Base-by-base conservation (phyloP, 495 filamentous ascomycete genomes). In the Parathielavia hyrcaniae region DNA sequence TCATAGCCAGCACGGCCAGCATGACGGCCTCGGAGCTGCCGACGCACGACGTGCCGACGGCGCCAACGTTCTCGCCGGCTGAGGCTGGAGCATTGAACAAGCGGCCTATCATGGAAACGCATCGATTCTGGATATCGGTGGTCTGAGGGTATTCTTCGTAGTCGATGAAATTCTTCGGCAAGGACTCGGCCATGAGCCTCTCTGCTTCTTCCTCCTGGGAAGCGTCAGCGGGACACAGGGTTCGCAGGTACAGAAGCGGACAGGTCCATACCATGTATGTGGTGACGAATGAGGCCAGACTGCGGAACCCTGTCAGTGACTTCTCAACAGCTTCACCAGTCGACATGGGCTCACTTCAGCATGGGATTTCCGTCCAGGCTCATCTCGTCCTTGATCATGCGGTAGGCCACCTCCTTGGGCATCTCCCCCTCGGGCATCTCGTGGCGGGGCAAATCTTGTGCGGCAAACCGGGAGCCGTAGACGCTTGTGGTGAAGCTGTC, bases 341-440 rank as follows among this genome's bases (percentile, higher is more conserved):
- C 17, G 17, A 9, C 10, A 23, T 17, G 20, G 8, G 70, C 84
- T 63, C 80, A 87, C 83, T 95, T 91, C 58, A 91, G 79, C 80
- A 88, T 87, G 12, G 88, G 87, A 56, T 91, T 95, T n/a, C 88
- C 88, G 69, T 96, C 90, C 59, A 95, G 73, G 62, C 86, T 90
- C 64, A 95, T 72, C 66, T 96, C 90, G 67, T 96, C 91, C 75
- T 90, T 91, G 75, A 96, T 96, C 89, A 95, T 88, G 44, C 89
- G 86, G 71, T 95, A 91, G 13, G 90, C 90, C n/a, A 92, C 78
- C 63, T 95, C 88, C 58, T 83, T 86, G 44, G 89, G 89, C 89
- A 92, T 92, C 71, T 92, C 88, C 8, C 71, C 62, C 65, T 95
- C 90, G n/a, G 91, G 90, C 87, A 96, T 95, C 70, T 89, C 86